These are phyloP conservation scores for Hyphodiscus hymeniophilus DNA, from an alignment of 495 filamentous ascomycete species.

Conservation along the genomic window DNA sequence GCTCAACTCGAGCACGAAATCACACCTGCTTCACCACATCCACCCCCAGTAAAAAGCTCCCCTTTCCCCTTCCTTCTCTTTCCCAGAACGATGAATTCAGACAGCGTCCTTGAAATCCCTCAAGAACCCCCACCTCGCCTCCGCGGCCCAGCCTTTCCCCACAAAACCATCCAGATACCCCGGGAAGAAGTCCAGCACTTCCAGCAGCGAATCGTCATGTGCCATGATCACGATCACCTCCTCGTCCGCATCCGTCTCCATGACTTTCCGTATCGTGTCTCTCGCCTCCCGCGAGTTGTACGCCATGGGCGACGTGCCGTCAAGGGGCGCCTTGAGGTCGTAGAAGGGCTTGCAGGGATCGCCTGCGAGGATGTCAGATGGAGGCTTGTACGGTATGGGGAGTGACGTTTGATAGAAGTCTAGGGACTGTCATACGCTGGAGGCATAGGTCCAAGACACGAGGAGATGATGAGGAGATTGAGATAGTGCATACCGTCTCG, in stretches of 20 bases:
- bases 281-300: slow-evolving; percentile 24
- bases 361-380: background rate
- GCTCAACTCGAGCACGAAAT: no score
- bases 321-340: slow-evolving; percentile 13
- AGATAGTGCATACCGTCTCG: slow-evolving; percentile 18
- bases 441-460: no score
- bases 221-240: slow-evolving; percentile 41
- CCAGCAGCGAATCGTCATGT: slow-evolving; percentile 36
- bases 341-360: slow-evolving; percentile 30
- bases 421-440: no score
- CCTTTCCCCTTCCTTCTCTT: no score
- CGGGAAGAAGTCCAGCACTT: slow-evolving; percentile 37
- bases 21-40: no score
- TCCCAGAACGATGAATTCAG: no score
- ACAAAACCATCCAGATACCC: slow-evolving; percentile 35
- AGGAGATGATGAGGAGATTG: no score
- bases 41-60: no score
- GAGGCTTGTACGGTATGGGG: slow-evolving; percentile 2
- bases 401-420: no score
- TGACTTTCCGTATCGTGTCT: slow-evolving; percentile 31
- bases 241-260: slow-evolving; percentile 37
- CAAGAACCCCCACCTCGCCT: slow-evolving; percentile 1
- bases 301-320: slow-evolving; percentile 18
- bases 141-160: slow-evolving; percentile 11
- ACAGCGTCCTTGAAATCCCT: background rate